Percentiles rank a stretch among this genome's conserved stretches.
Conservation (phyloP, 805 yeast genomes). For the Ogataea ganodermae region DNA sequence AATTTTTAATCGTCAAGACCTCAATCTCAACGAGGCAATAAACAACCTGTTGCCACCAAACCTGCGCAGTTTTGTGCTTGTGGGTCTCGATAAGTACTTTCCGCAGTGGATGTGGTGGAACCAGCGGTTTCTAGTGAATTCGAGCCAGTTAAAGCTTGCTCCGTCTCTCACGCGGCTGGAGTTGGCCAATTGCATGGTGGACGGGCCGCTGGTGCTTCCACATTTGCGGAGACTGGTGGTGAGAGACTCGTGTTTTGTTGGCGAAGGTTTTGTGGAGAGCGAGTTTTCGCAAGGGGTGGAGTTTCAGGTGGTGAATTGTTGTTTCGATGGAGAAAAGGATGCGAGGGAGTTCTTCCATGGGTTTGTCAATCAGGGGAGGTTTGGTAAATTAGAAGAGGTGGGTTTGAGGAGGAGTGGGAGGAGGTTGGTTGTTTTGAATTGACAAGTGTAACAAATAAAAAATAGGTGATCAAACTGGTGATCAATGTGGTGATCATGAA, state of each 20-base stretch:
- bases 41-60: conserved; percentile 10
- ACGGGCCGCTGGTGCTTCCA: conserved; percentile 8
- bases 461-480: no score
- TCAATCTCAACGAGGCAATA: conserved; percentile 8
- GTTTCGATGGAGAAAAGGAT: not conserved
- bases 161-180: conserved; percentile 4
- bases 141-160: conserved; percentile 9
- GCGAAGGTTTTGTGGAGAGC: conserved; percentile 7
- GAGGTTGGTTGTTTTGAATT: conserved; percentile 10
- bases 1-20: conserved; percentile 10
- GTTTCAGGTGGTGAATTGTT: conserved; percentile 1
- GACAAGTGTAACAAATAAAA: conserved; percentile 8
- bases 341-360: not conserved
- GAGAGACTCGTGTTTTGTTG: conserved; percentile 13
- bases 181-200: conserved; percentile 13
- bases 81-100: conserved; percentile 16
- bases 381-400: conserved; percentile 11
- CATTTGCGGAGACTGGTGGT: conserved; percentile 5
- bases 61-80: conserved; percentile 5
- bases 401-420: conserved; percentile 10
- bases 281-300: not conserved
- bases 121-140: conserved; percentile 11
- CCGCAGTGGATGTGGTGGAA: conserved; percentile 23
- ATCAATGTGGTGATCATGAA: no score
- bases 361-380: not conserved